Evolutionary conservation across 176 grass and related monocot genomes (phyloP), one percentile per base, ranked within the genome.

Genomic region (Tuctoria greenei): DNA sequence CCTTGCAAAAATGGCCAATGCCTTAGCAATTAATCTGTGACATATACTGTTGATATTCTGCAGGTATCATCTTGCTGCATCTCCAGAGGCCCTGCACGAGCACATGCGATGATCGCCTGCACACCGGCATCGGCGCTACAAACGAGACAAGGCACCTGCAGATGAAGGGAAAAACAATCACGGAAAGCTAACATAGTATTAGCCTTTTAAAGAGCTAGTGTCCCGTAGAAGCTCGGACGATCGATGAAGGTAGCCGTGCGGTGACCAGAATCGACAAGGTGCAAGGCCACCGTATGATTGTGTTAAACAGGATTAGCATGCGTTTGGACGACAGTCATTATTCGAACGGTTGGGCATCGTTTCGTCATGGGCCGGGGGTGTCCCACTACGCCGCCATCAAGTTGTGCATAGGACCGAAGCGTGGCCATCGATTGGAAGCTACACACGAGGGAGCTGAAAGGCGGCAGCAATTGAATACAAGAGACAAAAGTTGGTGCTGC

Each of bases 401-500:
- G 14, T 27, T 27, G 56, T 61, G 56, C 56, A 28, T 44, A 47
- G 16, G 51, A 51, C 10, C 10, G 28, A 35, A 43, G 71, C n/a
- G 35, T 55, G 26, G 45, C 27, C 24, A 88, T 79, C 36, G 37
- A 69, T 74, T 88, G 61, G 55, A 56, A 25, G 55, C 23, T 26
- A 55, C 80, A 75, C 69, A 83, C 86, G 80, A 69, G 69, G 62
- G 68, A n/a, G 14, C 13, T 20, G 15, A 71, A 47, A 65, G 72
- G 35, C 47, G 27, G 24, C 16, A 8, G 84, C 51, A 69, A 88
- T 88, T 56, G 74, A 79, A 83, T 74, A 74, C 85, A 74, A 64
- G 55, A 74, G 69, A 83, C 80, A 88, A 79, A 78, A 79, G 75
- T 39, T 74, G 44, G 69, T 54, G 69, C 80, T 45, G 43, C 69